Base-by-base conservation (phyloP, 1,284 basidiomycete species). In the Mycena citricolor region DNA sequence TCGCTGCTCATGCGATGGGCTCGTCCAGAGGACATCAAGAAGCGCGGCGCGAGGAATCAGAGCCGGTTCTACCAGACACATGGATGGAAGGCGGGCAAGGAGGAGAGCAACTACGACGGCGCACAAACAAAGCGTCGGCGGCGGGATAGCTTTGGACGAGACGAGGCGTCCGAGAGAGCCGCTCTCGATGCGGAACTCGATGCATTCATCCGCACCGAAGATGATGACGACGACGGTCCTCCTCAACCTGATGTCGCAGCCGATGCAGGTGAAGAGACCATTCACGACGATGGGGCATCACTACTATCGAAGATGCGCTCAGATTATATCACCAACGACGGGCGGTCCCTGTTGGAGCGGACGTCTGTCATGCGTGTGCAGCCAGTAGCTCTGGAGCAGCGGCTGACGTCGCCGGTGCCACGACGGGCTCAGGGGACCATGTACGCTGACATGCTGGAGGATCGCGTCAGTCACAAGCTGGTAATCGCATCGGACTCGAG, bases 11-110 rank as follows among this genome's bases (percentile, higher is more conserved):
- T 90, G 76, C 76, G 87, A 25, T 87, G 83, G 82, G 87, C 87
- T 0, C 70, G 66, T 39, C 57, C 54, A 16, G 74, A 77, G 19
- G 87, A 90, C 55, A 72, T 86, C 36, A 90, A 90, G 71, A 77
- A 82, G 67, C 77, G 71, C 42, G 84, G 83, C 2, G 83, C 87
- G 8, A 77, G 74, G 58, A 67, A 68, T 39, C 73, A 83, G 50
- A 88, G 86, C 57, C 64, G 81, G 51, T 90, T 89, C 56, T 90
- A 90, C 63, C 77, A 63, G 61, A 84, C 78, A 55, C 83, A 90
- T 48, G 87, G 86, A 11, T 58, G 59, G 41, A 60, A 61, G 26
- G 85, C 85, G 2, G 85, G 84, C 32, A 86, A 81, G 58, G 76
- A 76, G 44, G 64, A 7, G 57, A 63, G 13, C 63, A 62, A 39